These are phyloP conservation scores for Arctium lappa DNA, from an alignment of 129 eudicot species.

Conservation along the genomic window DNA sequence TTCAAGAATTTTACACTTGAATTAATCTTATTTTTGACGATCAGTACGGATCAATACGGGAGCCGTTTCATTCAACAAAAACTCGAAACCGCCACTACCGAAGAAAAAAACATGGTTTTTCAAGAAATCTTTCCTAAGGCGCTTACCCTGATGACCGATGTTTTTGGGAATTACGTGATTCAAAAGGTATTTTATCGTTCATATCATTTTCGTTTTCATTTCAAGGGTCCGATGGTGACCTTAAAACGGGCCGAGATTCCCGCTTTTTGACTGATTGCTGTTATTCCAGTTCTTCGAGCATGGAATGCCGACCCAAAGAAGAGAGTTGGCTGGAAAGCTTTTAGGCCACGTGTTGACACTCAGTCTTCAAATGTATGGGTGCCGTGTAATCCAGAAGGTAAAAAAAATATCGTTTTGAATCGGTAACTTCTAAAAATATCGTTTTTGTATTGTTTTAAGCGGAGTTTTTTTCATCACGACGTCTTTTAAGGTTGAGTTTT, in stretches of 20 bases:
- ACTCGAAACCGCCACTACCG: constrained; percentile 81
- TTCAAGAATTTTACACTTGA: neutral
- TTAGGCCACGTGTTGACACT: constrained; percentile 67
- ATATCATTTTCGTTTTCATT: neutral
- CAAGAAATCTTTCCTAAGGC: constrained; percentile 85
- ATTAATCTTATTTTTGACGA: neutral
- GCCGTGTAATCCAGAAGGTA: constrained; percentile 84
- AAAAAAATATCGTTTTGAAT: neutral
- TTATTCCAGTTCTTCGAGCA: constrained; percentile 67
- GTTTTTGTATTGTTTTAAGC: neutral
- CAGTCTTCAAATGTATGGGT: constrained; percentile 83
- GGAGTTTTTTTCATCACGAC: neutral
- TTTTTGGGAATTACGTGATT: constrained; percentile 86
- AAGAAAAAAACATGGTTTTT: constrained; percentile 86
- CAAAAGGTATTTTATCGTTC: constrained; percentile 61
- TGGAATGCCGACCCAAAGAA: constrained; percentile 69
- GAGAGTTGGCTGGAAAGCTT: constrained; percentile 66
- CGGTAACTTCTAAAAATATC: neutral
- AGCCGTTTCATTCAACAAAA: constrained; percentile 95
- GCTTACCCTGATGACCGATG: constrained; percentile 88
- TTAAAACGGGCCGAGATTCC: neutral
- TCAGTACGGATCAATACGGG: constrained; percentile 90
- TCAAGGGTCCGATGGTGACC: neutral
- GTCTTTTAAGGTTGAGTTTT: neutral
- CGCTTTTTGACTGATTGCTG: neutral